Evolutionary conservation across 1,284 basidiomycete species (phyloP), one percentile per base, ranked within the genome.

Genomic region (Bjerkandera adusta): DNA sequence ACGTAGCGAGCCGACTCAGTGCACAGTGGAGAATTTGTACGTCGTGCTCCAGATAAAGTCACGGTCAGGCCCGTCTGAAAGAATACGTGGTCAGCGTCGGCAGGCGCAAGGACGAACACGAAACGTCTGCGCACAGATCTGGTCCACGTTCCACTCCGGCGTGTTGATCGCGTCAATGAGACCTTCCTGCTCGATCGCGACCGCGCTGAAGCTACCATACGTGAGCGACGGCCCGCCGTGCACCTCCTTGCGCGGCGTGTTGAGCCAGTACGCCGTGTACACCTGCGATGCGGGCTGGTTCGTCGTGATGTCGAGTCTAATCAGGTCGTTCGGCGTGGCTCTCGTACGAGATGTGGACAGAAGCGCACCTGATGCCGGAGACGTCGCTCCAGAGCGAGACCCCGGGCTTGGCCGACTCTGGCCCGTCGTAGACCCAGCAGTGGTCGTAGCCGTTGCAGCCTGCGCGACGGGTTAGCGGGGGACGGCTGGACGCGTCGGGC

Each of bases 141-240:
- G 73, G 59, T 78, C 69, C 1, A 76, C 63, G 8, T 65, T 60
- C 74, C 74, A 80, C 51, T 77, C 71, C 1, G 74, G 76, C 5
- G 74, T 75, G 49, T 80, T 77, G 47, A 80, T 76, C 4, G 73
- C 77, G 53, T 71, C 78, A 27, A 80, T 67, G 49, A 73, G 73
- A 1, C 78, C 76, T 57, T 80, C 68, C 57, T 76, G 76, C 56
- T 81, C 79, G 45, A 81, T 72, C 0, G 77, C 79, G 15, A 81
- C 68, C 1, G 75, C 77, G 20, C 70, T 66, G 58, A 68, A 72
- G 21, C 61, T 66, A 3, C 66, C 64, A 57, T 80, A 79, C 21
- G 62, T 68, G 5, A 66, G 55, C 6, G 56, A 55, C 2, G 73
- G 72, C 0, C 76, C 76, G 5, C 76, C 77, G 49, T 81, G 79